Evolutionary conservation across 176 grass and related monocot species (phyloP).

Genomic region (Raddia guianensis): DNA sequence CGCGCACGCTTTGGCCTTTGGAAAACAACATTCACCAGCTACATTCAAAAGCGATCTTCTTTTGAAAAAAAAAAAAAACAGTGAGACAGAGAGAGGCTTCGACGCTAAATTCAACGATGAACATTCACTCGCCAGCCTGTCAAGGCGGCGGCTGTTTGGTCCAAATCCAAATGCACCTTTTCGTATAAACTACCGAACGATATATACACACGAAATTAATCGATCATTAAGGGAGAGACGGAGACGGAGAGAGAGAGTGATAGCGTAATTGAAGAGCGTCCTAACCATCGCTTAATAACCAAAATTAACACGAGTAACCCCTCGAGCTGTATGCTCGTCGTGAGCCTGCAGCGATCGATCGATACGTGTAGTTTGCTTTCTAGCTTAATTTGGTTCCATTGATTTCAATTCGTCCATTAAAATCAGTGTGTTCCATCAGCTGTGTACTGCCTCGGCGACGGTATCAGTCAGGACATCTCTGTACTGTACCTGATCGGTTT

Average conservation of each 20-base stretch:
- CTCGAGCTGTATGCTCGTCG: too few relatives aligned
- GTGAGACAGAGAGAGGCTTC: too few relatives aligned
- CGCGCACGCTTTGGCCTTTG: constrained; percentile 1
- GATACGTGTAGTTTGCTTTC: constrained; percentile 4
- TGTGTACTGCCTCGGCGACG: neutral
- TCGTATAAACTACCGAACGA: neutral
- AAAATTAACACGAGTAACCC: neutral
- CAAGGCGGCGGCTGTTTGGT: constrained; percentile 15
- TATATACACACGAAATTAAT: neutral
- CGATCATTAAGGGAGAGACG: neutral
- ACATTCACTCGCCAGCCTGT: constrained; percentile 3
- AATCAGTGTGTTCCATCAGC: neutral
- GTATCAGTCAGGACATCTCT: neutral
- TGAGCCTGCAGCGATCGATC: neutral
- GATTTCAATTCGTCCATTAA: neutral
- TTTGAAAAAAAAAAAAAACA: too few relatives aligned
- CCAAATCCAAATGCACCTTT: constrained; percentile 34
- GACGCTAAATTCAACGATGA: neutral
- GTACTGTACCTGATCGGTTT: neutral
- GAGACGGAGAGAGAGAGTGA: neutral
- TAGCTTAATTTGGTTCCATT: too few relatives aligned
- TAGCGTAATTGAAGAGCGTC: neutral
- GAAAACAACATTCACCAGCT: neutral
- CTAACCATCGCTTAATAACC: neutral
- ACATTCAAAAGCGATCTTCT: neutral